Evolutionary conservation across 208 protist species (phyloP).

Genomic region (Ichthyophonus hoferi): DNA sequence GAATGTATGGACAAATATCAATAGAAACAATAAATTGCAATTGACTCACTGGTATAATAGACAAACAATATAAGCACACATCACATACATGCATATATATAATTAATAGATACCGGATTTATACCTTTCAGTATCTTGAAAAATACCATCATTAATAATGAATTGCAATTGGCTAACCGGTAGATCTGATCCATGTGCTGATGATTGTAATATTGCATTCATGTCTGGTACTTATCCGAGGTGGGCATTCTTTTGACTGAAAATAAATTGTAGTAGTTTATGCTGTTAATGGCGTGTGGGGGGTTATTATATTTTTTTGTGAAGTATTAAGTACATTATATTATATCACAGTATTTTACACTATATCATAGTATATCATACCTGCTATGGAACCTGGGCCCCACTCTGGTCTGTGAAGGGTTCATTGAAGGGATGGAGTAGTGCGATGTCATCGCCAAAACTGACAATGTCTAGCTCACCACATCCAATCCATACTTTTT

Average conservation of each 20-base stretch:
- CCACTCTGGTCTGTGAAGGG: constrained; percentile 74
- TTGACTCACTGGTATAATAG: too few species aligned
- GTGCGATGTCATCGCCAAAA: constrained; percentile 85
- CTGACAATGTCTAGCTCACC: constrained; percentile 86
- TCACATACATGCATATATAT: too few species aligned
- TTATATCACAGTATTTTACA: too few species aligned
- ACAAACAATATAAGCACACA: too few species aligned
- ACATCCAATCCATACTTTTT: constrained; percentile 90
- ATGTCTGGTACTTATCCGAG: constrained; percentile 70
- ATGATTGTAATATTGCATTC: background rate
- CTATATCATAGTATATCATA: too few species aligned
- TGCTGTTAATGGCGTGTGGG: too few species aligned
- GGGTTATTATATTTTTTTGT: too few species aligned
- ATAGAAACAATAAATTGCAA: too few species aligned
- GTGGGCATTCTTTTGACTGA: constrained; percentile 85
- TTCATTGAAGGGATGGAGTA: constrained; percentile 89
- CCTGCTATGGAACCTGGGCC: constrained; percentile 68
- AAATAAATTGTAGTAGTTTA: constrained; percentile 82
- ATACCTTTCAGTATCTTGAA: background rate
- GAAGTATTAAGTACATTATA: too few species aligned
- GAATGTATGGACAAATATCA: too few species aligned
- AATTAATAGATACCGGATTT: too few species aligned
- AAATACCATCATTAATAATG: constrained; percentile 90
- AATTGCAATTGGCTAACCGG: constrained; percentile 86
- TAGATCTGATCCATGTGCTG: background rate